These are phyloP conservation scores for Wallacemonas sp. DNA, from an alignment of 208 protist species.

Conservation along the genomic window DNA sequence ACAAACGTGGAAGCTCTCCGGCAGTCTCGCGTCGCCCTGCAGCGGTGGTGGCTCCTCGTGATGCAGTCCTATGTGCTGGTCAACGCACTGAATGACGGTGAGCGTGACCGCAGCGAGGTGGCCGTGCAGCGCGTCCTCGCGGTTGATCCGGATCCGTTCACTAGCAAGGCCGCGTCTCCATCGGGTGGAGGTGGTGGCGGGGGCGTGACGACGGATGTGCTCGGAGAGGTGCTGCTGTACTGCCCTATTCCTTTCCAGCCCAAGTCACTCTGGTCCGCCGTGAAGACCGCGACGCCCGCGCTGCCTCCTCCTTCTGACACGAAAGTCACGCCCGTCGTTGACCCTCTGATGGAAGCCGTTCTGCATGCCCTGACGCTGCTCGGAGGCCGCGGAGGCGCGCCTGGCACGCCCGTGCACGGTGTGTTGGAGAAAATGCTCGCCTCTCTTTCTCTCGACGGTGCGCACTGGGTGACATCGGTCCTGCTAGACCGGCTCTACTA, in stretches of 20 bases:
- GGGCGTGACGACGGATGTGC: constrained; percentile 14
- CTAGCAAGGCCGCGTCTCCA: neutral
- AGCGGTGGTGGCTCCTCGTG: constrained; percentile 42
- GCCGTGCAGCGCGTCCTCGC: constrained; percentile 21
- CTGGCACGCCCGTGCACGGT: neutral
- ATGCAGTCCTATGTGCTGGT: constrained; percentile 35
- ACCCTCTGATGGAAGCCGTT: constrained; percentile 19
- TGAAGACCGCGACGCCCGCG: constrained; percentile 9
- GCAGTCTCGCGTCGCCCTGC: constrained; percentile 20
- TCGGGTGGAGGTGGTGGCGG: constrained; percentile 14
- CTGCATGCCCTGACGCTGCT: constrained; percentile 21
- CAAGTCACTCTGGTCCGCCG: neutral
- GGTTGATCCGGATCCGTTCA: constrained; percentile 18
- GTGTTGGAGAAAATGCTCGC: constrained; percentile 26
- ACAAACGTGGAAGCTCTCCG: constrained; percentile 18
- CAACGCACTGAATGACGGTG: constrained; percentile 23
- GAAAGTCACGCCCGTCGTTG: neutral
- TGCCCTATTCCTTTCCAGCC: constrained; percentile 15
- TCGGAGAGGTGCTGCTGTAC: constrained; percentile 29
- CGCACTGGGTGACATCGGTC: constrained; percentile 36
- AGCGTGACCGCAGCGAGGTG: constrained; percentile 18
- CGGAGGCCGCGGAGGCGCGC: neutral
- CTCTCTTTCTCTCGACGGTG: constrained; percentile 27
- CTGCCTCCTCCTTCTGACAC: constrained; percentile 10
- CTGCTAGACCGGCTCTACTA: constrained; percentile 13